Evolutionary conservation across 2,329 filamentous ascomycete species (phyloP), one percentile per base, ranked within the genome.

Genomic region (Chaetomiaceae sp.): DNA sequence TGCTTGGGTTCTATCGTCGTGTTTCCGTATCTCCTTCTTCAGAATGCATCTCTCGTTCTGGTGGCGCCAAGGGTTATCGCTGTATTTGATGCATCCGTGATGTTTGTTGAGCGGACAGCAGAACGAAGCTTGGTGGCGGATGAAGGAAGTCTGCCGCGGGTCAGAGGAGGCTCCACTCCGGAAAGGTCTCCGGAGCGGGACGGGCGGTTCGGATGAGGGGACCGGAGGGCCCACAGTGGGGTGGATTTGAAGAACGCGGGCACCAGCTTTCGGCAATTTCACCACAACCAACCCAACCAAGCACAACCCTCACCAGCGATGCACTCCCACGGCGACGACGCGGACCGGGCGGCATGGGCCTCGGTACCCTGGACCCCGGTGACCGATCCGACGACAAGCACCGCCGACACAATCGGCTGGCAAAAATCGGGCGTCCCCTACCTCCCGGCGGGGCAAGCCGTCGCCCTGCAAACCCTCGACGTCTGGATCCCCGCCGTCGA

Each of bases 381-480:
- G 22, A 27, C 22, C 15, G 44, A 23, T 38, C 47, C 42, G 25
- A 23, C 14, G 20, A 38, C n/a, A 6, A 15, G 14, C 22, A 37
- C 9, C n/a, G 15, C 29, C 48, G 20, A 37, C 14, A 15, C 15
- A 27, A 57, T 62, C 49, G 61, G 60, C 43, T 58, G 48, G 47
- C 55, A 54, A 55, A 63, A 61, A 29, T 33, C 57, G 17, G 34
- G 22, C 44, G 39, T 60, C 4, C 58, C 59, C 3, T 62, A 61
- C 50, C 25, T 54, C 27, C 34, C 42, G 6, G 5, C 1, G 8
- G 19, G 2, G 3, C 9, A 23, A 12, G 23, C 38, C 25, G 11
- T 40, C 29, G 6, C 54, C n/a, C 54, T 62, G 14, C 63, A 64
- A 36, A 62, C 60, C 15, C 55, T 64, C 48, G 55, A 61, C 37